Base-by-base conservation (phyloP, 2,329 filamentous ascomycete genomes). In the Trematosphaeria pertusa region DNA sequence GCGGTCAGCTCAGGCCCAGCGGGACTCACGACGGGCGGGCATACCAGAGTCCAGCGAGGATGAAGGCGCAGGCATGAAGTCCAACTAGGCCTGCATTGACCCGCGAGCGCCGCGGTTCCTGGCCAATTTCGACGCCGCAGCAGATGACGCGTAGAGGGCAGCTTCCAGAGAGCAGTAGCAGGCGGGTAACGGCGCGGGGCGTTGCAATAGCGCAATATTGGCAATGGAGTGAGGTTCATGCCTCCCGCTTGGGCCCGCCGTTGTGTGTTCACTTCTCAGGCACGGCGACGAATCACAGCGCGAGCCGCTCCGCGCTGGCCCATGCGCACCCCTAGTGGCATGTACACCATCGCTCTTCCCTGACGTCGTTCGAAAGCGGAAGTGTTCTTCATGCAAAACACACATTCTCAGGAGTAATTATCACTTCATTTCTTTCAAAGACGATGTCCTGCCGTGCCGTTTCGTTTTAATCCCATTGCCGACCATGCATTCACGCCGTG, bases 31-130 rank as follows among this genome's bases (percentile, higher is more conserved):
- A n/a, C n/a, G n/a, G n/a, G 53, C 35, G 46, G 38, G 48, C 52
- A 46, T 70, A 73, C 70, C 68, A 61, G 68, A 72, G 57, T 72
- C 69, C 53, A 73, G 62, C 43, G 63, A 67, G 50, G 61, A 50
- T 47, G 69, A 64, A 58, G 65, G 53, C 54, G 61, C 64, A 67
- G 67, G 61, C 69, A 72, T 73, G 58, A 59, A 59, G 59, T 62
- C 56, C 58, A 58, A 50, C 42, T 61, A 65, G 51, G 58, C 59
- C 62, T 58, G 66, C 69, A 71, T 72, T 59, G 65, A 67, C 62
- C 58, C 60, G 61, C 59, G 51, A 52, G 51, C 55, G 56, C 50
- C 61, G 54, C 55, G 55, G 54, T 61, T 51, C 50, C 56, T 59
- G 52, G 58, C 56, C 53, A 58, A 44, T 47, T 46, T 38, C 18